Base-by-base conservation (phyloP, 192 early-diverging fungal genomes). In the Dissophora globulifera region DNA sequence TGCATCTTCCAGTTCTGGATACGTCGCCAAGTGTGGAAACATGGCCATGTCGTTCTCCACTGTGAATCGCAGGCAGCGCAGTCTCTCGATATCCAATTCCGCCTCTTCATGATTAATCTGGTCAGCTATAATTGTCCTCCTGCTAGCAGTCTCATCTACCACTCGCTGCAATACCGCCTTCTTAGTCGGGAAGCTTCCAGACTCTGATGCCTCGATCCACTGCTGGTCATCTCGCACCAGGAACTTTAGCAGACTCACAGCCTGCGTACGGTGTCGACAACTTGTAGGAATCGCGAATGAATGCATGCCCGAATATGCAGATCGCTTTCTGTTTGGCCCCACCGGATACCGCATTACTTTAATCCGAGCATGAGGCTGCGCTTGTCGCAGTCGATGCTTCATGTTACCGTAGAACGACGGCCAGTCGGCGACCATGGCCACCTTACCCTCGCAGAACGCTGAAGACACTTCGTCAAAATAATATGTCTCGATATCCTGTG, bases 401-500 rank as follows among this genome's bases (percentile, higher is more conserved):
- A 70, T 70, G 7, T 41, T 42, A 8, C 43, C 46, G 23, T 70
- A 70, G 40, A 54, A 70, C 25, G 68, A 70, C 0, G 68, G 68
- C 68, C 68, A 70, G 31, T 70, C 68, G 4, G 68, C 68, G 8
- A 62, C 52, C 51, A 70, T 70, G 26, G 58, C 68, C 12, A 60
- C 58, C 41, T 49, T 61, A 16, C 68, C 68, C 8, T 70, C 68
- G 29, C 58, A 27, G 42, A 70, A 70, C 58, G 62, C 12, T 3
- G 33, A 12, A n/a, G 68, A 70, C 2, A 70, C 68, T n/a, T 70
- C 58, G 45, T 70, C 68, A 56, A 70, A 70, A 27, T 70, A 70
- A 33, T 61, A 60, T 15, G 41, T 16, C 3, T 70, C 68, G 54
- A 70, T 61, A n/a, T 62, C 68, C 2, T 61, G 22, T 11, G 68